These are phyloP conservation scores for Debaryomyces maramus DNA, from an alignment of 805 yeast species.

Conservation along the genomic window DNA sequence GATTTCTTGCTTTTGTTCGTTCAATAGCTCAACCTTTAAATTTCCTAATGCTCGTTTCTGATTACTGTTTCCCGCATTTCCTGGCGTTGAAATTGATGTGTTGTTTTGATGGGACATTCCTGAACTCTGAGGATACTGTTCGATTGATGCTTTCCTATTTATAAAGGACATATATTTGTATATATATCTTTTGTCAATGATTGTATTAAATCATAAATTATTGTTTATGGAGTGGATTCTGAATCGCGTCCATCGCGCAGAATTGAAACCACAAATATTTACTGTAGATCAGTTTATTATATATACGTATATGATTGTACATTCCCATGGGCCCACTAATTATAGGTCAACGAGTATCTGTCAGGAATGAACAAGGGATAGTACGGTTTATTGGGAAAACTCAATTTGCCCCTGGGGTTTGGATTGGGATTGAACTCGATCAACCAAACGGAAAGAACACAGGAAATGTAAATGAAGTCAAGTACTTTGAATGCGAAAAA, in stretches of 20 bases:
- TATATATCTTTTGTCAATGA: background rate
- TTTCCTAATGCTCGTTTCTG: slow-evolving; percentile 34
- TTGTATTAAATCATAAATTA: background rate
- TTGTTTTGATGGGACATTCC: slow-evolving; percentile 12
- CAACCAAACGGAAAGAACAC: slow-evolving; percentile 46
- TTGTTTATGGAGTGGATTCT: too few species aligned
- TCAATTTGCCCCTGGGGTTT: slow-evolving; percentile 55
- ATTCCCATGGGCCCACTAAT: background rate
- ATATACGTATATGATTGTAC: too few species aligned
- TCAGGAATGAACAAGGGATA: slow-evolving; percentile 43
- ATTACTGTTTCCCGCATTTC: slow-evolving; percentile 6
- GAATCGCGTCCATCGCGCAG: background rate
- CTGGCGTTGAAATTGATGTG: slow-evolving; percentile 10
- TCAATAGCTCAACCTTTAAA: slow-evolving; percentile 65
- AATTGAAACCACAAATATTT: background rate
- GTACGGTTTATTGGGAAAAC: slow-evolving; percentile 55
- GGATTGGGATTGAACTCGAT: slow-evolving; percentile 53
- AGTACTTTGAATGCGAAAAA: slow-evolving; percentile 41
- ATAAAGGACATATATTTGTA: background rate
- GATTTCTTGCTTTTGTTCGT: slow-evolving; percentile 88
- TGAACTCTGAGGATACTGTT: background rate
- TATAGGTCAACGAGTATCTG: slow-evolving; percentile 32
- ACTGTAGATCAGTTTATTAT: too few species aligned
- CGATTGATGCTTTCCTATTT: background rate
- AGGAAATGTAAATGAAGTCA: slow-evolving; percentile 45